phyloP scores from a whole-genome alignment of 352 stramenopile species.

The Globisporangium rhizosaccharum region DNA sequence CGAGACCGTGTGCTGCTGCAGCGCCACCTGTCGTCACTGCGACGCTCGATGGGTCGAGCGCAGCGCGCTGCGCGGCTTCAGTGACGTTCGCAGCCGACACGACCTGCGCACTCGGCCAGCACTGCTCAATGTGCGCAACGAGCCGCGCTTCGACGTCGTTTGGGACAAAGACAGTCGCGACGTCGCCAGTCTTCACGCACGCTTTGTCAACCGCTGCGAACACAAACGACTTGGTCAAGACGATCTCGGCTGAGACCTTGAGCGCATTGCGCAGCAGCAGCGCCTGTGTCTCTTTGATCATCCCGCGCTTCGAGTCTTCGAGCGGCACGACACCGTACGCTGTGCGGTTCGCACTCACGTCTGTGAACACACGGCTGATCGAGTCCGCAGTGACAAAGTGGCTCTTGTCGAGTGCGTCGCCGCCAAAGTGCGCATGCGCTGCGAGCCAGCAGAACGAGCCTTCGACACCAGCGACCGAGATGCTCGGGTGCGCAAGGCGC shows the following conservation, averaged over 20 bases:
- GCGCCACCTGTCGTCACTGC: constrained; percentile 54
- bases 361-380: constrained; percentile 74
- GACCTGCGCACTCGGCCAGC: constrained; percentile 66
- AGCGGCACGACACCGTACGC: constrained; percentile 85
- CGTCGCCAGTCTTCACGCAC: constrained; percentile 34
- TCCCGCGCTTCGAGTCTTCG: constrained; percentile 77
- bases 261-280: constrained; percentile 65
- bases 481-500: constrained; percentile 69
- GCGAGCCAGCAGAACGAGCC: constrained; percentile 79
- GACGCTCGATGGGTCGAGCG: constrained; percentile 31
- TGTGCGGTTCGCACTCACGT: constrained; percentile 74
- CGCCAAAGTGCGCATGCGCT: constrained; percentile 59
- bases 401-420: constrained; percentile 30
- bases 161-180: constrained; percentile 55
- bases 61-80: constrained; percentile 41
- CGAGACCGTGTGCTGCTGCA: constrained; percentile 29
- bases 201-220: constrained; percentile 54
- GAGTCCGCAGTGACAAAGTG: constrained; percentile 55
- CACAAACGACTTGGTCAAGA: constrained; percentile 64
- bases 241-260: constrained; percentile 73
- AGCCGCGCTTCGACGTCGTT: constrained; percentile 48
- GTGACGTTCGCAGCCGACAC: constrained; percentile 60
- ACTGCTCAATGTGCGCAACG: constrained; percentile 57
- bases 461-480: constrained; percentile 59
- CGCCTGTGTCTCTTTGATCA: constrained; percentile 85